Conservation (phyloP, 495 filamentous ascomycete genomes). For the Aspergillus cavernicola region DNA sequence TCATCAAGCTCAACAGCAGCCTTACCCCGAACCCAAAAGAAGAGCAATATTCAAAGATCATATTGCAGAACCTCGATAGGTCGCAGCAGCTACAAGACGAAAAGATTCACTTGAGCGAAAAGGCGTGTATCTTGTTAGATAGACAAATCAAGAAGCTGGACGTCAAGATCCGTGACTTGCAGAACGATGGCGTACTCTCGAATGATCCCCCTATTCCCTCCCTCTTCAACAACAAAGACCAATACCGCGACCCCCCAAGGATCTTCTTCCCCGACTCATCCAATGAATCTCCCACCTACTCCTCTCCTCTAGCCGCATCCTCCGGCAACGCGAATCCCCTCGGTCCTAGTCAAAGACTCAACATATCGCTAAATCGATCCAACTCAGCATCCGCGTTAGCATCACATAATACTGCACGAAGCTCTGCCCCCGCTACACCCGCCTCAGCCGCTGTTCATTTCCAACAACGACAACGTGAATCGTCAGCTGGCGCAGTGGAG, state of each 20-base stretch:
- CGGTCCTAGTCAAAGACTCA: constrained; percentile 44
- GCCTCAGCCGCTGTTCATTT: constrained; percentile 58
- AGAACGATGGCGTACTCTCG: constrained; percentile 73
- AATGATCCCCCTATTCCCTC: constrained; percentile 77
- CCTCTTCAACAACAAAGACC: constrained; percentile 59
- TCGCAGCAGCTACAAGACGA: constrained; percentile 78
- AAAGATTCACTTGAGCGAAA: constrained; percentile 76
- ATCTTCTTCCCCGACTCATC: constrained; percentile 46
- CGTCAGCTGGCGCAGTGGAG: constrained; percentile 67
- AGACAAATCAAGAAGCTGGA: constrained; percentile 87
- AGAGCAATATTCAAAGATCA: constrained; percentile 63
- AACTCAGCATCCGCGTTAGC: constrained; percentile 19
- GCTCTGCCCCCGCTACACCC: constrained; percentile 65
- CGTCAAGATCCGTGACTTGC: constrained; percentile 76
- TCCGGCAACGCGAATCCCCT: constrained; percentile 43
- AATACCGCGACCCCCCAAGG: constrained; percentile 53
- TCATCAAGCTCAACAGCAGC: constrained; percentile 80
- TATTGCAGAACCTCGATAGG: constrained; percentile 66
- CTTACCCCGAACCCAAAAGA: constrained; percentile 83
- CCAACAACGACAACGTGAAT: constrained; percentile 66
- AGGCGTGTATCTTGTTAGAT: constrained; percentile 74
- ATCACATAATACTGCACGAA: constrained; percentile 31
- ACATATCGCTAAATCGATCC: constrained; percentile 36
- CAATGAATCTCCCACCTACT: constrained; percentile 34
- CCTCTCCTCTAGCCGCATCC: constrained; percentile 38